Conservation (phyloP, 768 basidiomycete species). For the Lepiota venenata region DNA sequence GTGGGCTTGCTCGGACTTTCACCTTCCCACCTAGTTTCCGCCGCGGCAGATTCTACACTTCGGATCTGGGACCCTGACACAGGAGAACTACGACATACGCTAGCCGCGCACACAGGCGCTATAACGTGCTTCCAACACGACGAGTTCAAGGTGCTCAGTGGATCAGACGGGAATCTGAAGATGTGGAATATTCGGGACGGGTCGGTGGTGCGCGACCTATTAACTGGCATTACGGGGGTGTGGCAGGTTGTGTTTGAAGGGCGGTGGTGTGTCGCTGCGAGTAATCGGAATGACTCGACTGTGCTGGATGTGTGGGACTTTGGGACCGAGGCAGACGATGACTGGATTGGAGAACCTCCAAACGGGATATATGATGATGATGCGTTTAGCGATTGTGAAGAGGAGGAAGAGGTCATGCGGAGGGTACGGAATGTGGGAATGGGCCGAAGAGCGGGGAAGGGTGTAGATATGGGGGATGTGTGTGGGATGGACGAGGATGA, state of each 20-base stretch:
- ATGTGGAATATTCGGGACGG: conserved; percentile 97
- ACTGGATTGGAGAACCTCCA: conserved; percentile 79
- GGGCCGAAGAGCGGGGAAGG: conserved; percentile 20
- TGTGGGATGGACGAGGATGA: conserved; percentile 22
- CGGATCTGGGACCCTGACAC: conserved; percentile 92
- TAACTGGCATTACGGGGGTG: conserved; percentile 90
- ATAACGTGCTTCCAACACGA: conserved; percentile 99
- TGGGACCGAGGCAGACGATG: conserved; percentile 68
- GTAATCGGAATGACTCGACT: conserved; percentile 73
- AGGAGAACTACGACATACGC: conserved; percentile 74
- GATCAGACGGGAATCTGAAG: conserved; percentile 94
- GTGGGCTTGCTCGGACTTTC: conserved; percentile 92
- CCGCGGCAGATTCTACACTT: conserved; percentile 93
- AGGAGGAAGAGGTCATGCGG: conserved; percentile 45
- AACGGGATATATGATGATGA: conserved; percentile 70
- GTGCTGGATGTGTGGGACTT: conserved; percentile 92
- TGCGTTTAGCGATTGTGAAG: conserved; percentile 39
- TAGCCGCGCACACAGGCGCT: conserved; percentile 93
- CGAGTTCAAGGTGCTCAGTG: conserved; percentile 94
- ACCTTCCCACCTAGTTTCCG: conserved; percentile 88
- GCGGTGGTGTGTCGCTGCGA: conserved; percentile 92
- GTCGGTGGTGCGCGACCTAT: conserved; percentile 77
- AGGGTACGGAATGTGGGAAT: conserved; percentile 19
- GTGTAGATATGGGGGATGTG: conserved; percentile 11
- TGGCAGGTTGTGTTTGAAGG: conserved; percentile 99